Conservation (phyloP, 192 early-diverging fungal species). For the Glomus cerebriforme region DNA sequence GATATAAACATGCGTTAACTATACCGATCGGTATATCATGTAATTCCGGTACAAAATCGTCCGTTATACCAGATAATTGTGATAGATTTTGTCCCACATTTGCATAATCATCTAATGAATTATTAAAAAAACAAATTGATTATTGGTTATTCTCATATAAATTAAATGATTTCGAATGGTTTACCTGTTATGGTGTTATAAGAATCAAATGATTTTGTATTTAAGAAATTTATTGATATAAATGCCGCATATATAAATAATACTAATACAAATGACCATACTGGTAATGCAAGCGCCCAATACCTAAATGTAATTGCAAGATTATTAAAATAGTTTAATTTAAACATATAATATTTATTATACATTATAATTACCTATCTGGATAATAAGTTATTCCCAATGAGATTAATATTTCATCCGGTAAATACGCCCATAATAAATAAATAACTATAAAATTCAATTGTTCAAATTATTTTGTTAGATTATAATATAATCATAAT, state of each 20-base stretch:
- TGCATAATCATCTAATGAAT: slow-evolving; percentile 53
- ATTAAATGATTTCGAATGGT: slow-evolving; percentile 11
- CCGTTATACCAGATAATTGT: slow-evolving; percentile 43
- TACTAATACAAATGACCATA: slow-evolving; percentile 74
- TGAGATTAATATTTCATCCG: slow-evolving; percentile 68
- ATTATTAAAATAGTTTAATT: neutral
- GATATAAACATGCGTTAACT: slow-evolving; percentile 72
- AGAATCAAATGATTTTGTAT: slow-evolving; percentile 75
- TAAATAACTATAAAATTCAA: slow-evolving; percentile 55
- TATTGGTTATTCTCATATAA: neutral
- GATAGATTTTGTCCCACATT: slow-evolving; percentile 46
- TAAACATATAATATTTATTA: neutral
- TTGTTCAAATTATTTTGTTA: neutral
- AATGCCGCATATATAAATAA: slow-evolving; percentile 76
- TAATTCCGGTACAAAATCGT: slow-evolving; percentile 61
- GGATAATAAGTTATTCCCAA: slow-evolving; percentile 87
- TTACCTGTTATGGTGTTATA: slow-evolving; percentile 74
- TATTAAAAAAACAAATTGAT: neutral
- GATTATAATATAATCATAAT: neutral
- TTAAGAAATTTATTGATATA: slow-evolving; percentile 76
- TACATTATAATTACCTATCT: slow-evolving; percentile 49
- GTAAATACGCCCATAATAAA: slow-evolving; percentile 81
- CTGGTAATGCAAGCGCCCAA: slow-evolving; percentile 82
- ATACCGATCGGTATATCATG: slow-evolving; percentile 70
- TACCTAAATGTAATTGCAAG: too few species aligned